Percentiles rank a stretch among this genome's conserved stretches.
Conservation (phyloP, 441 rosid species). For the Viola pubescens region DNA sequence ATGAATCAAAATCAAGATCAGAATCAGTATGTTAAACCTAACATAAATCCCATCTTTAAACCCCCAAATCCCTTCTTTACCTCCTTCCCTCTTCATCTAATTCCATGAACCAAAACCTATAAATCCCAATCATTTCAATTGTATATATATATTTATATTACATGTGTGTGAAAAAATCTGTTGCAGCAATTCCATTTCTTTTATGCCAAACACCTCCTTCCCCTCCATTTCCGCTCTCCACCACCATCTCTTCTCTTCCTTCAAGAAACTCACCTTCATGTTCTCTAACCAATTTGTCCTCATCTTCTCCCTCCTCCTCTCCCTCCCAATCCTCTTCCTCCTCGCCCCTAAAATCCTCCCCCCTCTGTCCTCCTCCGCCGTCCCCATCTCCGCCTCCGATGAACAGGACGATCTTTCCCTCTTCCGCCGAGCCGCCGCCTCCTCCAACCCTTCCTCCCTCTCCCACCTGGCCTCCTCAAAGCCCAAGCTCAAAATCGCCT, state of each 20-base stretch:
- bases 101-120: too few relatives aligned
- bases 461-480: constrained; percentile 53
- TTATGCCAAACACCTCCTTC: background rate
- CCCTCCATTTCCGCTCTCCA: background rate
- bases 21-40: too few relatives aligned
- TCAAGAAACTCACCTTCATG: constrained; percentile 25
- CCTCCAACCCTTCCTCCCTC: constrained; percentile 29
- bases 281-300: constrained; percentile 44
- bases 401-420: constrained; percentile 53
- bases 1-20: too few relatives aligned
- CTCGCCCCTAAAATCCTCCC: constrained; percentile 39
- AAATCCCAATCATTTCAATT: too few relatives aligned
- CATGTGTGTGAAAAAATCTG: too few relatives aligned
- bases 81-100: too few relatives aligned
- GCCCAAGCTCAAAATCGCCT: constrained; percentile 60
- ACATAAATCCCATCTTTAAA: too few relatives aligned
- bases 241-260: background rate
- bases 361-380: constrained; percentile 34
- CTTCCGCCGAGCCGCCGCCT: constrained; percentile 42
- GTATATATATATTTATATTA: too few relatives aligned
- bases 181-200: too few relatives aligned
- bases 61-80: too few relatives aligned
- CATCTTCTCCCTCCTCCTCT: constrained; percentile 44
- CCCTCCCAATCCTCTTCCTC: constrained; percentile 54
- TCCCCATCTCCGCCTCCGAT: constrained; percentile 50